phyloP scores from a whole-genome alignment of 2,329 filamentous ascomycete genomes.

The Lojkania enalia region DNA sequence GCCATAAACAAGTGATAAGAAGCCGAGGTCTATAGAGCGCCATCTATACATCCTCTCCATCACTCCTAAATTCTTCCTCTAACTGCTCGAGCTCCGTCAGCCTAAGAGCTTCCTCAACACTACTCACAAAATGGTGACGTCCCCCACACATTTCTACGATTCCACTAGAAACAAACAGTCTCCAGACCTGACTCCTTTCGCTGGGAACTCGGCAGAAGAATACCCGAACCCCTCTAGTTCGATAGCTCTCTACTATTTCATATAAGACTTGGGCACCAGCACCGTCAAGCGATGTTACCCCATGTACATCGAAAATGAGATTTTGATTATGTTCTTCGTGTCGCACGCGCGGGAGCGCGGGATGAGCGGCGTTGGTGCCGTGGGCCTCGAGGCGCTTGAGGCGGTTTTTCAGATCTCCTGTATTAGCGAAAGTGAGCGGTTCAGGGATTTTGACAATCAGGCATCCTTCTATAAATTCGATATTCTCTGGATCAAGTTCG shows the following conservation, averaged over 20 bases:
- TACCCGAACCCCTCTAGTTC: conserved; percentile 73
- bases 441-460: conserved; percentile 98
- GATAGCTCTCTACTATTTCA: conserved; percentile 84
- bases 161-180: conserved; percentile 74
- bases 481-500: conserved; percentile 67
- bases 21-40: neutral
- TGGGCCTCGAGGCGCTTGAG: conserved; percentile 85
- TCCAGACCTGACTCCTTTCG: conserved; percentile 63
- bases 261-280: conserved; percentile 88
- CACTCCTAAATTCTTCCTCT: conserved; percentile 41
- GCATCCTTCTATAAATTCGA: conserved; percentile 90
- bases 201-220: conserved; percentile 68
- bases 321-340: conserved; percentile 82
- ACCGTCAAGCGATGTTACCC: conserved; percentile 92
- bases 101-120: conserved; percentile 81
- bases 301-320: conserved; percentile 95
- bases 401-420: conserved; percentile 83
- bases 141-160: conserved; percentile 86
- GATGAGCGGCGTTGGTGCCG: conserved; percentile 82
- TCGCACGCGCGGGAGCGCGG: conserved; percentile 79
- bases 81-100: conserved; percentile 73
- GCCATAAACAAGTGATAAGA: no score
- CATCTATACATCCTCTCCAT: conserved; percentile 21
- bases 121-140: conserved; percentile 73
- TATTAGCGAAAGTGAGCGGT: conserved; percentile 95